These are phyloP conservation scores for Cladosporium austrohemisphaericum DNA, from an alignment of 2,329 filamentous ascomycete species.

Conservation along the genomic window DNA sequence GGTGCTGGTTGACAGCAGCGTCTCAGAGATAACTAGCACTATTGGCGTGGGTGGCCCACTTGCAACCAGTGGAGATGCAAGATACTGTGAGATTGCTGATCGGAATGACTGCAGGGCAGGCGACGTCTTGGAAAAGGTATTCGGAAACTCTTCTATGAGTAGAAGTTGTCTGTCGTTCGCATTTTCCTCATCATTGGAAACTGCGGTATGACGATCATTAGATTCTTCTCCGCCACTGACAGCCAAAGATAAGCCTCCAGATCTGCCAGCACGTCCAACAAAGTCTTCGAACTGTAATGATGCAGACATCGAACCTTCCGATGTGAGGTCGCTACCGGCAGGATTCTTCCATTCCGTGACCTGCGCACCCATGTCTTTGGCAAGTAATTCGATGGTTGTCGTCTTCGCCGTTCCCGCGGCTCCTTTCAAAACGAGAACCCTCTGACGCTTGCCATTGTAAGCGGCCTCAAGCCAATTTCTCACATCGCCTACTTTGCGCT, in stretches of 20 bases:
- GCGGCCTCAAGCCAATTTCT: slow-evolving; percentile 76
- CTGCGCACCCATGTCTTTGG: slow-evolving; percentile 70
- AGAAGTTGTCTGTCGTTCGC: slow-evolving; percentile 35
- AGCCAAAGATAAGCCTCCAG: slow-evolving; percentile 62
- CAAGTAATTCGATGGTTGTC: slow-evolving; percentile 74
- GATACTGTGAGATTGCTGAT: slow-evolving; percentile 68
- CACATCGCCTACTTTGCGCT: slow-evolving; percentile 87
- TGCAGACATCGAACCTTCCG: slow-evolving; percentile 64
- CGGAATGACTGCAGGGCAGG: slow-evolving; percentile 56
- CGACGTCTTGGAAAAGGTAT: slow-evolving; percentile 45
- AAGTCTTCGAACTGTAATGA: slow-evolving; percentile 90
- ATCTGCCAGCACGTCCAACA: slow-evolving; percentile 73
- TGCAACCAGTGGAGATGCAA: slow-evolving; percentile 49
- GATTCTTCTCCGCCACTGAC: background rate
- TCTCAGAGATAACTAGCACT: slow-evolving; percentile 89
- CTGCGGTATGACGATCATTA: no score
- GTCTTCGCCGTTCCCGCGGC: slow-evolving; percentile 92
- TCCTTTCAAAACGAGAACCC: slow-evolving; percentile 67
- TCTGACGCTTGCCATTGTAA: slow-evolving; percentile 50
- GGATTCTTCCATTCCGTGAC: slow-evolving; percentile 92
- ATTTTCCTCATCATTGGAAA: background rate
- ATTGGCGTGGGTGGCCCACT: slow-evolving; percentile 52
- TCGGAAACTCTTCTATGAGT: slow-evolving; percentile 50
- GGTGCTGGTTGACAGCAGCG: slow-evolving; percentile 77
- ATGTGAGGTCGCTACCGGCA: slow-evolving; percentile 55